Conservation (phyloP, 1,284 basidiomycete genomes). For the Ustilago vetiveriae region DNA sequence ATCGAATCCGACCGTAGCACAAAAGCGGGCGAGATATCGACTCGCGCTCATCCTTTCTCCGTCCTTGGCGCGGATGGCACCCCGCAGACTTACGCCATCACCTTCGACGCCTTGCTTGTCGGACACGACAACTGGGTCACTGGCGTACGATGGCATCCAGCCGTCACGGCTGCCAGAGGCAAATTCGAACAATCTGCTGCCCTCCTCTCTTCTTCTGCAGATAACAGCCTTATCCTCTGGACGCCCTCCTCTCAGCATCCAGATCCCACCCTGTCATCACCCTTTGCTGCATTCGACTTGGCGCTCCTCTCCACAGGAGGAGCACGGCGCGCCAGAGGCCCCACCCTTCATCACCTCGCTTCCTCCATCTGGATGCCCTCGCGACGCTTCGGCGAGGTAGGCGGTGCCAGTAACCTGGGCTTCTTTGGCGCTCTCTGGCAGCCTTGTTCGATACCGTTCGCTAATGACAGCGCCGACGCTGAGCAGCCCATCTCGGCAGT, state of each 20-base stretch:
- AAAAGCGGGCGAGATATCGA: slow-evolving; percentile 48
- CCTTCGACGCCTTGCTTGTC: slow-evolving; percentile 62
- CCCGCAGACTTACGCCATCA: slow-evolving; percentile 47
- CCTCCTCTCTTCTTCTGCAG: slow-evolving; percentile 62
- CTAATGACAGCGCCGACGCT: not conserved
- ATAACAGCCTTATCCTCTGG: slow-evolving; percentile 65
- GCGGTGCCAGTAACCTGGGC: slow-evolving; percentile 59
- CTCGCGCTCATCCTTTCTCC: slow-evolving; percentile 36
- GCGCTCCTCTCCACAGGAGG: slow-evolving; percentile 68
- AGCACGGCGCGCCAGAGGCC: slow-evolving; percentile 55
- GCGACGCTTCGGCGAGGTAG: slow-evolving; percentile 64
- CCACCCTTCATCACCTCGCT: slow-evolving; percentile 33
- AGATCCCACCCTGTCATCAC: not conserved
- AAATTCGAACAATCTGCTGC: slow-evolving; percentile 49
- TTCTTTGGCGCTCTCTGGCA: slow-evolving; percentile 62
- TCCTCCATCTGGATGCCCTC: slow-evolving; percentile 62
- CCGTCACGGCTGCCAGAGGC: not conserved
- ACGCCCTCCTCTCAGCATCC: slow-evolving; percentile 40
- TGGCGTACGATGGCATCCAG: slow-evolving; percentile 58
- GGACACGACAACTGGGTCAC: slow-evolving; percentile 65
- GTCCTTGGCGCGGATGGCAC: slow-evolving; percentile 4
- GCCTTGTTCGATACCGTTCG: slow-evolving; percentile 13
- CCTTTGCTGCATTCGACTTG: slow-evolving; percentile 67
- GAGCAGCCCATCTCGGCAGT: slow-evolving; percentile 31
- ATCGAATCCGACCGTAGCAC: slow-evolving; percentile 51